A percentile compares a stretch with the other conserved stretches of the same genome.
These are phyloP conservation scores for Tricholomella constricta DNA, from an alignment of 768 basidiomycete genomes.

Conservation along the genomic window DNA sequence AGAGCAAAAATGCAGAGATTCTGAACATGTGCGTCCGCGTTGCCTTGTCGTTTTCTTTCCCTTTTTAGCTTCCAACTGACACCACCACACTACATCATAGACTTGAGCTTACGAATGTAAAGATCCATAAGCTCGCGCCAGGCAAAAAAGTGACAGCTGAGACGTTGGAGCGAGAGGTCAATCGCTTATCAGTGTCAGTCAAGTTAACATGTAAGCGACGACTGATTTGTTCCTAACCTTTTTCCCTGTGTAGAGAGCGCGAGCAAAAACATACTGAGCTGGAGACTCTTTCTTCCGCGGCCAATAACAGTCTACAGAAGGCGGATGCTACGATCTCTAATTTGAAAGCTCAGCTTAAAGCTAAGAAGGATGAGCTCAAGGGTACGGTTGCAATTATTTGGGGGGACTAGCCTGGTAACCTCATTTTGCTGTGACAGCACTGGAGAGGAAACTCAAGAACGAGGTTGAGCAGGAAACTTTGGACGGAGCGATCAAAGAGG, in stretches of 20 bases:
- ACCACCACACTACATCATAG: slow-evolving; percentile 38
- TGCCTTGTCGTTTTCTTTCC: not conserved
- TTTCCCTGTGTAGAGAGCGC: slow-evolving; percentile 51
- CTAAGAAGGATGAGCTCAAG: slow-evolving; percentile 63
- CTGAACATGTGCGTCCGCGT: slow-evolving; percentile 58
- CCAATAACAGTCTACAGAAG: slow-evolving; percentile 61
- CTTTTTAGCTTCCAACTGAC: not conserved
- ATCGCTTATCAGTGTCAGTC: slow-evolving; percentile 57
- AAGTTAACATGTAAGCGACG: not conserved
- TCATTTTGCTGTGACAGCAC: slow-evolving; percentile 32
- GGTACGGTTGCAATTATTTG: slow-evolving; percentile 40
- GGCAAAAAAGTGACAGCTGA: slow-evolving; percentile 59
- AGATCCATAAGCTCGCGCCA: slow-evolving; percentile 62
- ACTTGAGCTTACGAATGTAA: slow-evolving; percentile 57
- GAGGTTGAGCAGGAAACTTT: slow-evolving; percentile 38
- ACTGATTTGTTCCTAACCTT: not conserved
- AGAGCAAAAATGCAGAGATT: slow-evolving; percentile 65
- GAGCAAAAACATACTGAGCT: slow-evolving; percentile 60
- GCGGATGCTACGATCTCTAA: slow-evolving; percentile 64
- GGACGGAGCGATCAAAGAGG: slow-evolving; percentile 51
- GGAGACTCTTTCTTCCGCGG: slow-evolving; percentile 43
- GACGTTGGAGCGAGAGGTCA: slow-evolving; percentile 75
- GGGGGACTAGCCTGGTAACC: not conserved
- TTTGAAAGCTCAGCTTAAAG: slow-evolving; percentile 59
- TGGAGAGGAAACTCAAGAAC: slow-evolving; percentile 47